Evolutionary conservation across 768 basidiomycete species (phyloP).

Genomic region (Hemileccinum impolitum): DNA sequence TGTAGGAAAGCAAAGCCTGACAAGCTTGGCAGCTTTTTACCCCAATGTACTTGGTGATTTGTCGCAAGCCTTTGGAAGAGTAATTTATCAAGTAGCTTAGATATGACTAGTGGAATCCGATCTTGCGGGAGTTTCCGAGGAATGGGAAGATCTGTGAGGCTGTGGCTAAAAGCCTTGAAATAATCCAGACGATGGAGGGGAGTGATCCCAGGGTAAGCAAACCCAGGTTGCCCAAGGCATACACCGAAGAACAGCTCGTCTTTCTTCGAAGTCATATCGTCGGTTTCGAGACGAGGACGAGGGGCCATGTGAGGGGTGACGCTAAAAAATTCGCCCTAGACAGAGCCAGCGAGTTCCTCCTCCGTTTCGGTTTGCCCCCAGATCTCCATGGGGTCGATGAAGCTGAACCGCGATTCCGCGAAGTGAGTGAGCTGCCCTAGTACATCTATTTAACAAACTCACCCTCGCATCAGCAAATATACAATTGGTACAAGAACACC

Average conservation of each 20-base stretch:
- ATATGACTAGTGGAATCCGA: conserved; percentile 23
- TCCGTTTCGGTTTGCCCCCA: conserved; percentile 52
- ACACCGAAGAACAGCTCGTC: conserved; percentile 59
- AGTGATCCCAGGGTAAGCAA: conserved; percentile 64
- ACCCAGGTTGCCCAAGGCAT: conserved; percentile 62
- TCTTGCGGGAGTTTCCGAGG: conserved; percentile 23
- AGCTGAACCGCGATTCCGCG: conserved; percentile 56
- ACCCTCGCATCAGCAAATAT: conserved; percentile 45
- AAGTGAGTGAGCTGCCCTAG: conserved; percentile 40
- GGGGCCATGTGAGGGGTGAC: conserved; percentile 60
- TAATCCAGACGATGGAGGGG: conserved; percentile 33
- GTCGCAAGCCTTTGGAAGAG: conserved; percentile 44
- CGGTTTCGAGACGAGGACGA: conserved; percentile 58
- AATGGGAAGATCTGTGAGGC: conserved; percentile 17
- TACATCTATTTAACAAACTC: background rate
- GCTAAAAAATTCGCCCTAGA: conserved; percentile 69
- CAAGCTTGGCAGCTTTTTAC: conserved; percentile 65
- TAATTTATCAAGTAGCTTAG: background rate
- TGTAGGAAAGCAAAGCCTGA: background rate
- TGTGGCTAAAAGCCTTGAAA: conserved; percentile 8
- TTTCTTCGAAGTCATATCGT: conserved; percentile 51
- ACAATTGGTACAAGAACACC: conserved; percentile 75
- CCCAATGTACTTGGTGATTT: conserved; percentile 77
- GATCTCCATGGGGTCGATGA: conserved; percentile 56
- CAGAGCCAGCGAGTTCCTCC: conserved; percentile 58